Evolutionary conservation across 805 yeast species (phyloP).

Genomic region (Babjeviella inositovora): DNA sequence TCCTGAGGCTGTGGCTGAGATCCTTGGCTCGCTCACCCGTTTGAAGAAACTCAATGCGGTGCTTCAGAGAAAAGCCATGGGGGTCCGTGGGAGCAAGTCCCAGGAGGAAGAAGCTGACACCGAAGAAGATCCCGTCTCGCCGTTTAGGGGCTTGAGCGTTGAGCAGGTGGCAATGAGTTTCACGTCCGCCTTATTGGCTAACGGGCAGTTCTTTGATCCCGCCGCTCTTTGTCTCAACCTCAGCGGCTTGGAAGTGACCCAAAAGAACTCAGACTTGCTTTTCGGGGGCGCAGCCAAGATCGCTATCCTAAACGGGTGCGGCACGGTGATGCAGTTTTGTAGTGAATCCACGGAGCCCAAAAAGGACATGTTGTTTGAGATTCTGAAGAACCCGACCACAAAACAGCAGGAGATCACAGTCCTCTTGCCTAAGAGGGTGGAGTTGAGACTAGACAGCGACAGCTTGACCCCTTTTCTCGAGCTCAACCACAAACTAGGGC

Average conservation of each 20-base stretch:
- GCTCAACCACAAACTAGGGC: conserved; percentile 4
- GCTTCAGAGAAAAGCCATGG: conserved; percentile 12
- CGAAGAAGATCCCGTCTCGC: conserved; percentile 3
- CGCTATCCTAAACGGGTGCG: conserved; percentile 8
- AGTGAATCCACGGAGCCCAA: conserved; percentile 1
- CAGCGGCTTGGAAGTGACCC: conserved; percentile 19
- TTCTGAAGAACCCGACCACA: conserved; percentile 34
- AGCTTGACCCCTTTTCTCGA: conserved; percentile 2
- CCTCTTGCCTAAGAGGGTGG: conserved; percentile 24
- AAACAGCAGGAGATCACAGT: conserved; percentile 17
- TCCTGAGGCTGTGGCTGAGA: conserved; percentile 16
- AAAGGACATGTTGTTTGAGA: conserved; percentile 16
- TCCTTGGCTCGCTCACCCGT: conserved; percentile 19
- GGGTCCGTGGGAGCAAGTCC: conserved; percentile 1
- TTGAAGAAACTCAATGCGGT: conserved; percentile 14
- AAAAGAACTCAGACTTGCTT: conserved; percentile 19
- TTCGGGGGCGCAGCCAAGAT: conserved; percentile 31
- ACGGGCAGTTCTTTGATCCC: conserved; percentile 23
- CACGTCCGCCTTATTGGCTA: conserved; percentile 22
- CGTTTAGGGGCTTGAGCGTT: conserved; percentile 22
- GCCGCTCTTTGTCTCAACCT: conserved; percentile 10
- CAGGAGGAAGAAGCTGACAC: conserved; percentile 1
- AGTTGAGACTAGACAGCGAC: conserved; percentile 5
- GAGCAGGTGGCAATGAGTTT: conserved; percentile 20
- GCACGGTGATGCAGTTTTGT: too few relatives aligned